Percentiles rank a stretch among this genome's conserved stretches.
These are phyloP conservation scores for Alectoria sarmentosa DNA, from an alignment of 495 filamentous ascomycete species.

Conservation along the genomic window DNA sequence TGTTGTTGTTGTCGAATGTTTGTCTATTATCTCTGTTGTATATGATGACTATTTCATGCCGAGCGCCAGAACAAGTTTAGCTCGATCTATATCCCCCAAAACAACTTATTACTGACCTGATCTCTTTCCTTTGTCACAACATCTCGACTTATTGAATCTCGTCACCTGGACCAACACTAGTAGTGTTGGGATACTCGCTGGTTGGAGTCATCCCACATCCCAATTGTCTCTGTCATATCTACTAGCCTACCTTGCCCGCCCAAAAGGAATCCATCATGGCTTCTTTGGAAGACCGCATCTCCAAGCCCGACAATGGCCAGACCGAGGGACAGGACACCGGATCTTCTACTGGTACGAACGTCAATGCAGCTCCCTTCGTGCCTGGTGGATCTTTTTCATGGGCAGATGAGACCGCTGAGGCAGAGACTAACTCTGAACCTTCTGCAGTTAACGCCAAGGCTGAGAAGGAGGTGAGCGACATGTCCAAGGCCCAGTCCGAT, in stretches of 20 bases:
- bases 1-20: not conserved
- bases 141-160: conserved; percentile 1
- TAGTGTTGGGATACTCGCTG: not conserved
- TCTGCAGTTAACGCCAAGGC: conserved; percentile 16
- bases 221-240: not conserved
- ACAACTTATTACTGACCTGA: not conserved
- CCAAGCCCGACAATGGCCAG: conserved; percentile 36
- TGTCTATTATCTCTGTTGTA: not conserved
- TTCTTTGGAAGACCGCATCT: conserved; percentile 59
- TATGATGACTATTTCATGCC: conserved; percentile 1
- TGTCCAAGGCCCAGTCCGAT: conserved; percentile 42
- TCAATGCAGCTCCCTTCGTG: not conserved
- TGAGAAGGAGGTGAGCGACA: conserved; percentile 24
- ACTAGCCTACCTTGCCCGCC: not conserved
- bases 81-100: not conserved
- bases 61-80: conserved; percentile 8
- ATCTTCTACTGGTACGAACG: conserved; percentile 10
- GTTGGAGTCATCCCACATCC: not conserved
- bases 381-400: conserved; percentile 13
- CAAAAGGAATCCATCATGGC: conserved; percentile 9
- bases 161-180: not conserved
- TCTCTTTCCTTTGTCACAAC: conserved; percentile 9
- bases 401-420: conserved; percentile 20
- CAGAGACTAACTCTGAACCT: conserved; percentile 18
- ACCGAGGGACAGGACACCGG: conserved; percentile 14